A percentile compares a stretch with the other conserved stretches of the same genome.
phyloP scores from a whole-genome alignment of 139 green algal genomes.

The Volvox reticuliferus region DNA sequence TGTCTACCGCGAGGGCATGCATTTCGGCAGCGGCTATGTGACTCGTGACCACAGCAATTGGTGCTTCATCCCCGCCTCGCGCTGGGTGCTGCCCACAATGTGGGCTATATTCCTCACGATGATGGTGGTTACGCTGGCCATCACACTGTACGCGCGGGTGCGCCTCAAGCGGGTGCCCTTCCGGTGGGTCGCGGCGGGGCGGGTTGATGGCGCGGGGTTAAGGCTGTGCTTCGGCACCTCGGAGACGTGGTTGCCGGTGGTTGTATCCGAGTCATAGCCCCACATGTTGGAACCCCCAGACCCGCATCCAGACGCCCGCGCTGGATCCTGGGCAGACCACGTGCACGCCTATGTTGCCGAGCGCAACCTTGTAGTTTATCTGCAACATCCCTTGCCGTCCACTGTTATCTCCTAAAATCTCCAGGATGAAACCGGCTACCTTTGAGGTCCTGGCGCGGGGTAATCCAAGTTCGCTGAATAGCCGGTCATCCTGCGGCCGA shows the following conservation, averaged over 20 bases:
- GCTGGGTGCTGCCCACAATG: conserved; percentile 36
- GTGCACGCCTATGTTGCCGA: no score
- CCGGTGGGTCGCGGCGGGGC: conserved; percentile 12
- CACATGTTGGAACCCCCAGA: no score
- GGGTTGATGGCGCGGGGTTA: neutral
- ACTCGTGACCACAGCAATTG: conserved; percentile 8
- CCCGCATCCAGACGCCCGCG: no score
- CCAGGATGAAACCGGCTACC: neutral
- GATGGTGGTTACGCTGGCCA: neutral
- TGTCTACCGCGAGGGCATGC: neutral
- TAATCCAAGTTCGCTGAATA: neutral
- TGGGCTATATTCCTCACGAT: conserved; percentile 19
- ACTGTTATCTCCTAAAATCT: no score
- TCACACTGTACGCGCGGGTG: conserved; percentile 39
- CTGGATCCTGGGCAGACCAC: no score
- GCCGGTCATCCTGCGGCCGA: neutral
- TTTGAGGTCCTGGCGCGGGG: conserved; percentile 24
- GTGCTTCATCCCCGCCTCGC: conserved; percentile 29
- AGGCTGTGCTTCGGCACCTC: no score
- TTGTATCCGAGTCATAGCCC: no score
- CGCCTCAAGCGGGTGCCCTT: conserved; percentile 34
- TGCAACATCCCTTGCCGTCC: no score
- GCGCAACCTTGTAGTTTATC: no score
- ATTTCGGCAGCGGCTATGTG: conserved; percentile 35
- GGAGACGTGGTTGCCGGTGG: no score